Evolutionary conservation across 1,139 yeast species (phyloP), one percentile per base, ranked within the genome.

Genomic region (Magnusiomyces clavatus): DNA sequence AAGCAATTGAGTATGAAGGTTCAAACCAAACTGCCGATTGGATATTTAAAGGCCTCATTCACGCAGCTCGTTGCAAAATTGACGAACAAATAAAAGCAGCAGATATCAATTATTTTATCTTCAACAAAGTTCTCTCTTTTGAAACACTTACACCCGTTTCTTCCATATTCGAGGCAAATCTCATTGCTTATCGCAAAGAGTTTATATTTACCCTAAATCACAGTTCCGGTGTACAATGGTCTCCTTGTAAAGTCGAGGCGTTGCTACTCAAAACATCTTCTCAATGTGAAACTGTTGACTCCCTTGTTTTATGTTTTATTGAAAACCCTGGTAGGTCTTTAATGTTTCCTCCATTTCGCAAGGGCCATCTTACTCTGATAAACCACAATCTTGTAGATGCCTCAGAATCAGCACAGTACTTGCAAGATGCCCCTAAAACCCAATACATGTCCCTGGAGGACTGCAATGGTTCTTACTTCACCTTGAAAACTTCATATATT

Each of bases 251-350:
- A 48, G 60, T 41, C 51, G 56, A 38, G 57, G 63, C 43, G 45
- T 60, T 35, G 56, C 64, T 17, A 67, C 66, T 10, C 71, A 69
- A 52, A 53, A 5, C 48, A 60, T 49, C 39, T 65, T 51, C 52
- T 58, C 34, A 24, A 47, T 48, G 51, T 17, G 57, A 34, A 57
- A 60, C 37, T 58, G 60, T 4, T 61, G 68, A 47, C 19, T 49
- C 51, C 35, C 54, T 71, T 24, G 74, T 69, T 1, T 54, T 71
- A 19, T 70, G 73, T 54, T 62, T 64, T 34, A 58, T 69, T 14
- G 67, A 66, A 47, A 60, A 64, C 43, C 59, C 70, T 3, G 72
- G 71, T 3, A 59, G 70, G 43, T 62, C 67, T 2, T 58, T 72
- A 43, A 53, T 72, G 47, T 72, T 71, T 55, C 68, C 69, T 11